Evolutionary conservation across 805 yeast genomes (phyloP), one percentile per base, ranked within the genome.

Genomic region (Myxozyma geophila): DNA sequence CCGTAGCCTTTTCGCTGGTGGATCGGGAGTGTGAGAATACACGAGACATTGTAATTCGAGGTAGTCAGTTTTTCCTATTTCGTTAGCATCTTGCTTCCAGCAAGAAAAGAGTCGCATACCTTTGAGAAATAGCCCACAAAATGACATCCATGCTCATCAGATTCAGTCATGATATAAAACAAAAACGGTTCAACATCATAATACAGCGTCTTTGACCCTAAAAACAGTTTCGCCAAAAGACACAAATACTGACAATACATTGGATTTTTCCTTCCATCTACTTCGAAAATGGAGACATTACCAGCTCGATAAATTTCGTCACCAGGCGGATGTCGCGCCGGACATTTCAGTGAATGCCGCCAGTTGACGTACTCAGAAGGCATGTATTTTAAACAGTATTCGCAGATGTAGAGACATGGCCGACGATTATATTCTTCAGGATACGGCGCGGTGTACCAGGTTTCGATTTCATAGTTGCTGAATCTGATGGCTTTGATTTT

Each of bases 91-190:
- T 37, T 17, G 10, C n/a, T 10, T 1, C 8, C 36, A 23, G 61
- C 13, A 41, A 15, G 33, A n/a, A 35, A 37, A 13, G 15, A 19
- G 7, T 15, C 15, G 36, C 64, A 10, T 71, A 92, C 97, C 71
- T 95, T 95, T 28, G 96, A 89, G 73, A 95, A 95, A 75, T 95
- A 95, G 0, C 99, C 99, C 44, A 92, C 92, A 76, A 95, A 89
- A 72, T 90, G 92, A 72, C 87, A 87, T 17, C 79, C 80, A 7
- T 73, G 72, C 5, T 72, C 79, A 70, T 86, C 89, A 49, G 82
- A 79, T 68, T 89, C 95, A 5, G 93, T 89, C 51, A 95, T 76
- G 1, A 92, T 85, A 75, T 93, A 95, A 73, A 95, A 95, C 73
- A 89, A 83, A 71, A 93, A 93, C 0, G 98, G 97, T 74, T 95